These are phyloP conservation scores for Phytopythium cucurbitacearum DNA, from an alignment of 352 stramenopile genomes.

Conservation along the genomic window DNA sequence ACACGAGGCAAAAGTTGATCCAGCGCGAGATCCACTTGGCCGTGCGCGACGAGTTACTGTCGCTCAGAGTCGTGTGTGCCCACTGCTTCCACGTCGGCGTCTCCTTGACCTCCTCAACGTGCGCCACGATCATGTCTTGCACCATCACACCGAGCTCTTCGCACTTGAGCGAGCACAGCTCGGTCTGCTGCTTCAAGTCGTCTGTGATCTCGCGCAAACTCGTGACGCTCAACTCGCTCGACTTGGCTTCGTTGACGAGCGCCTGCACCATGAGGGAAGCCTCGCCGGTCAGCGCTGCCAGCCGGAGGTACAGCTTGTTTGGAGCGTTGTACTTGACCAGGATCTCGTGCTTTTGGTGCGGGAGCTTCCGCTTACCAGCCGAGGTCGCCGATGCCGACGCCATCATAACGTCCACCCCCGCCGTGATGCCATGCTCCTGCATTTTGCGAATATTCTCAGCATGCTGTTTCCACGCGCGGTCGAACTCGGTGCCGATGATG, in stretches of 20 bases:
- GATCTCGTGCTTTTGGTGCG: conserved; percentile 68
- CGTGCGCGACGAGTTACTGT: conserved; percentile 39
- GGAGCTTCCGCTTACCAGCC: conserved; percentile 16
- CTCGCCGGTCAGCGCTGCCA: conserved; percentile 59
- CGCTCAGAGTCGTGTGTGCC: conserved; percentile 31
- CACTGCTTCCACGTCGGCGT: conserved; percentile 28
- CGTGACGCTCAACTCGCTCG: conserved; percentile 29
- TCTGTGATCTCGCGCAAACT: conserved; percentile 46
- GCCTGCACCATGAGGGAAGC: conserved; percentile 65
- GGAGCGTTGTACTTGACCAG: conserved; percentile 77
- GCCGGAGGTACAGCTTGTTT: conserved; percentile 57
- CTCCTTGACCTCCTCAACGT: conserved; percentile 32
- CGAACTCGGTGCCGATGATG: conserved; percentile 84
- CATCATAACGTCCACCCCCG: conserved; percentile 10
- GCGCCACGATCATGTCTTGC: conserved; percentile 53
- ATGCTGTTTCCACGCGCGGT: conserved; percentile 75
- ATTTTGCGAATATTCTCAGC: conserved; percentile 63
- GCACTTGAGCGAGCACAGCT: conserved; percentile 44
- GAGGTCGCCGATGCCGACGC: conserved; percentile 3
- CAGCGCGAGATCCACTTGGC: conserved; percentile 41
- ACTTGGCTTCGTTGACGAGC: conserved; percentile 33
- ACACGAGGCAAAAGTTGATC: conserved; percentile 61
- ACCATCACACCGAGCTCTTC: conserved; percentile 56
- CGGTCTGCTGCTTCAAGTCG: conserved; percentile 48
- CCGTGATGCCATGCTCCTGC: conserved; percentile 28